phyloP scores from a whole-genome alignment of 2,329 filamentous ascomycete genomes.

The Hypoxylon sp. region DNA sequence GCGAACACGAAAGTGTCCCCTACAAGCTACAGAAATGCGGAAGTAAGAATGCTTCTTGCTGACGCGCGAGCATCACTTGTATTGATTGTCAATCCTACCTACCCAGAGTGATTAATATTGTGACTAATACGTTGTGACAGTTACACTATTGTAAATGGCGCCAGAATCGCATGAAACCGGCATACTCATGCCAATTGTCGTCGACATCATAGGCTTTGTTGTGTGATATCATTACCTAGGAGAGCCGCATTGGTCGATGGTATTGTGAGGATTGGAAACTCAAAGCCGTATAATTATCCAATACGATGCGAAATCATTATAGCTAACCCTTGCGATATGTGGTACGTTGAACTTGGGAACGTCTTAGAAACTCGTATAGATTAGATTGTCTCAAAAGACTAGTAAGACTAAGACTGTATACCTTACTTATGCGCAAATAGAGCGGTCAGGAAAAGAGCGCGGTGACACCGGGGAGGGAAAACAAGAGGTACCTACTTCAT shows the following conservation, averaged over 20 bases:
- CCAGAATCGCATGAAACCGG: slow-evolving; percentile 3
- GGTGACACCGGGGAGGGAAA: background rate
- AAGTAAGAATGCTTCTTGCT: slow-evolving; percentile 18
- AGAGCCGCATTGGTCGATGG: slow-evolving; percentile 6
- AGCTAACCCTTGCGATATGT: slow-evolving; percentile 4
- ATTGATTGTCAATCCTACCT: background rate
- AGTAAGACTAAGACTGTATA: background rate
- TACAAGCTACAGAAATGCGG: slow-evolving; percentile 16
- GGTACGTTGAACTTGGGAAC: background rate
- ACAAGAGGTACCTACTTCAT: background rate
- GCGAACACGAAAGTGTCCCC: slow-evolving; percentile 29
- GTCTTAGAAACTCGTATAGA: slow-evolving; percentile 29
- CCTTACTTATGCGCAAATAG: background rate
- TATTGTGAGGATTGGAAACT: slow-evolving; percentile 6
- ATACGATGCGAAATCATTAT: slow-evolving; percentile 14
- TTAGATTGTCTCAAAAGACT: slow-evolving; percentile 1
- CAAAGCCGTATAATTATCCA: slow-evolving; percentile 14
- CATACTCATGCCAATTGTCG: background rate
- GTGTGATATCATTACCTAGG: slow-evolving; percentile 14
- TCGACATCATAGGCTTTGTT: slow-evolving; percentile 10
- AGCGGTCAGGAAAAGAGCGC: background rate
- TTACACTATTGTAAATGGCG: slow-evolving; percentile 11
- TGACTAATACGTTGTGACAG: slow-evolving; percentile 3
- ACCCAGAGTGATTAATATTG: background rate
- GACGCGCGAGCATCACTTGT: slow-evolving; percentile 16